Evolutionary conservation across 495 filamentous ascomycete genomes (phyloP).

Genomic region (Annulohypoxylon bovei): DNA sequence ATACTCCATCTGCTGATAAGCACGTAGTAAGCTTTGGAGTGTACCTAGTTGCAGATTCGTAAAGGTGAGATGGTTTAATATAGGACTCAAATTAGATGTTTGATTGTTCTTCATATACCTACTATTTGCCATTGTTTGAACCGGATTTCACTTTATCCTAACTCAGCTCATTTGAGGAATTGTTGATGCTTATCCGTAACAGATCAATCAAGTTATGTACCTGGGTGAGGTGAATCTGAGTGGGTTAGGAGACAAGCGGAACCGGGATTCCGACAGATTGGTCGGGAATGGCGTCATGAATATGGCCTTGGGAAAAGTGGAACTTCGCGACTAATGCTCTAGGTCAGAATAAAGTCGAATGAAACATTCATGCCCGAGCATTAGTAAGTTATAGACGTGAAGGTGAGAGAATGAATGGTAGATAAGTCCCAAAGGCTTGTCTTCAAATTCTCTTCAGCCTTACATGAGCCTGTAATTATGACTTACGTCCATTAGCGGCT

Average conservation of each 20-base stretch:
- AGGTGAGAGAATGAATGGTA: too few relatives aligned
- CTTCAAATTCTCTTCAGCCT: too few relatives aligned
- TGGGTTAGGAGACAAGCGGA: neutral
- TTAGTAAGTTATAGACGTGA: too few relatives aligned
- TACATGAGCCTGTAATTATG: too few relatives aligned
- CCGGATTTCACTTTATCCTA: neutral
- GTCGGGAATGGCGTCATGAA: neutral
- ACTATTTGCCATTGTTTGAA: neutral
- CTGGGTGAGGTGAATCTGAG: neutral
- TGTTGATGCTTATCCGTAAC: neutral
- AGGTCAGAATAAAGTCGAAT: too few relatives aligned
- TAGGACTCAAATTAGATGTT: neutral
- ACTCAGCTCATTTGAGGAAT: neutral
- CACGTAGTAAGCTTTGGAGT: constrained; percentile 25
- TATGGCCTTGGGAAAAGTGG: too few relatives aligned
- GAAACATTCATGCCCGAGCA: too few relatives aligned
- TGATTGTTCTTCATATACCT: neutral
- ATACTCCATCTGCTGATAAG: constrained; percentile 4
- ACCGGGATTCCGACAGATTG: neutral
- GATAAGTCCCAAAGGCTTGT: too few relatives aligned
- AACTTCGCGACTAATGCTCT: too few relatives aligned
- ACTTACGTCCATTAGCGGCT: too few relatives aligned
- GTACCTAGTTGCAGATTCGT: neutral
- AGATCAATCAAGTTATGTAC: neutral
- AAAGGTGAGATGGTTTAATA: neutral